Conservation (phyloP, 2,329 filamentous ascomycete species). For the Gyromitra esculenta region DNA sequence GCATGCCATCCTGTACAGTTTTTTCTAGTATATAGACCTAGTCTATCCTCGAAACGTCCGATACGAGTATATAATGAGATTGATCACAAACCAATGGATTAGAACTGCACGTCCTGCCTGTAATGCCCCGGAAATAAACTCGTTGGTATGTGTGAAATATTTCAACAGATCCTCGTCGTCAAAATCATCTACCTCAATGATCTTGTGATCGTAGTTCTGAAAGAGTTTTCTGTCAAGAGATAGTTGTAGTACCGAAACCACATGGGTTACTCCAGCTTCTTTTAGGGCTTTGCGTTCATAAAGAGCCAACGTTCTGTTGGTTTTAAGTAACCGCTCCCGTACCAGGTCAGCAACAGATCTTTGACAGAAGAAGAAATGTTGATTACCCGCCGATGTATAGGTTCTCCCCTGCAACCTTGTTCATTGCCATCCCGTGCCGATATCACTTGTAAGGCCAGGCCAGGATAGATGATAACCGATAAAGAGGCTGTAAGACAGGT, state of each 20-base stretch:
- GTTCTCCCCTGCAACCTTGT: slow-evolving; percentile 73
- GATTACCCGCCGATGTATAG: slow-evolving; percentile 82
- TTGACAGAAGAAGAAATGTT: slow-evolving; percentile 19
- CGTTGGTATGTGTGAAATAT: slow-evolving; percentile 79
- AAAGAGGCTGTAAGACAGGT: slow-evolving; percentile 22
- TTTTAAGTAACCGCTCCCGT: slow-evolving; percentile 43
- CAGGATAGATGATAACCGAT: slow-evolving; percentile 9
- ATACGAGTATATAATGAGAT: slow-evolving; percentile 6
- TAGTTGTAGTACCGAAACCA: slow-evolving; percentile 81
- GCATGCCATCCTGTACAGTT: not conserved
- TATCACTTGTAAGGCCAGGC: slow-evolving; percentile 19
- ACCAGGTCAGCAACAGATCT: slow-evolving; percentile 19
- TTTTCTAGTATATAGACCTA: not conserved
- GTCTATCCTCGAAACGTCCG: not conserved
- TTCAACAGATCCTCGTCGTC: slow-evolving; percentile 87
- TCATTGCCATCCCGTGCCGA: slow-evolving; percentile 67
- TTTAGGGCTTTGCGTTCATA: slow-evolving; percentile 75
- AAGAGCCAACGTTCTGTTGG: slow-evolving; percentile 77
- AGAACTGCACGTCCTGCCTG: slow-evolving; percentile 68
- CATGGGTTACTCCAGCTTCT: slow-evolving; percentile 82
- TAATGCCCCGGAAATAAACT: slow-evolving; percentile 83
- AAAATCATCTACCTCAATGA: slow-evolving; percentile 88
- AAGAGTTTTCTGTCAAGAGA: slow-evolving; percentile 68
- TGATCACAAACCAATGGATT: slow-evolving; percentile 73
- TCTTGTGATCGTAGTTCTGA: slow-evolving; percentile 74